Base-by-base conservation (phyloP, 371 early-diverging fungal genomes). In the Lichtheimia hyalospora region DNA sequence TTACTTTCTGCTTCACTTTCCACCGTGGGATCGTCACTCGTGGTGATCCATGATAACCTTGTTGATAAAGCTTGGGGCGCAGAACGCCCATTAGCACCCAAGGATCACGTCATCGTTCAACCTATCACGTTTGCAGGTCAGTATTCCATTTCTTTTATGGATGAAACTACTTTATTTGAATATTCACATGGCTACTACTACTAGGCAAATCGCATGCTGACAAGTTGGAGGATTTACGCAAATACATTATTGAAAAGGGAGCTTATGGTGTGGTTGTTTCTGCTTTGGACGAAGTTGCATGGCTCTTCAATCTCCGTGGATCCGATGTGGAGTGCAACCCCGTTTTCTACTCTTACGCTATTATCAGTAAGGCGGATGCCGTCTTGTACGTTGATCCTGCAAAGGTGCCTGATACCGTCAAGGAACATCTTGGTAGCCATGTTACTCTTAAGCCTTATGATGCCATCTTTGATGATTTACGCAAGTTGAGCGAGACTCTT, bases 301-400 rank as follows among this genome's bases (percentile, higher is more conserved):
- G 99, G 99, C 73, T 99, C 44, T 91, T 96, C 65, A 99, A 99
- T 73, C 74, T 99, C 58, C 89, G 99, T 61, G 99, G 99, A 13
- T 88, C 86, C 14, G 99, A 99, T 74, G 94, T 99, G 61, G 79
- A 84, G 39, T 99, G 91, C 81, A 97, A 97, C 73, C 98, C 99
- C 0, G 95, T 99, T 5, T 99, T 99, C 73, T 97, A 95, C 71
- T 75, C 97, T 3, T 99, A 96, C 71, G 84, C 91, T 10, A 57
- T 92, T 21, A 76, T 99, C 27, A 91, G 94, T 7, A 66, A 69
- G 43, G 74, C 85, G 46, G 67, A 79, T 25, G 85, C 83, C 24
- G 71, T 80, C 40, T 77, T 99, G 6, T 99, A 93, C 73, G 76
- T 94, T 62, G 56, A 34, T 60, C 77, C 82, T 6, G 73, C 72